Percentiles rank a stretch among this genome's conserved stretches.
These are phyloP conservation scores for Aphanocladium album DNA, from an alignment of 2,329 filamentous ascomycete species.

Conservation along the genomic window DNA sequence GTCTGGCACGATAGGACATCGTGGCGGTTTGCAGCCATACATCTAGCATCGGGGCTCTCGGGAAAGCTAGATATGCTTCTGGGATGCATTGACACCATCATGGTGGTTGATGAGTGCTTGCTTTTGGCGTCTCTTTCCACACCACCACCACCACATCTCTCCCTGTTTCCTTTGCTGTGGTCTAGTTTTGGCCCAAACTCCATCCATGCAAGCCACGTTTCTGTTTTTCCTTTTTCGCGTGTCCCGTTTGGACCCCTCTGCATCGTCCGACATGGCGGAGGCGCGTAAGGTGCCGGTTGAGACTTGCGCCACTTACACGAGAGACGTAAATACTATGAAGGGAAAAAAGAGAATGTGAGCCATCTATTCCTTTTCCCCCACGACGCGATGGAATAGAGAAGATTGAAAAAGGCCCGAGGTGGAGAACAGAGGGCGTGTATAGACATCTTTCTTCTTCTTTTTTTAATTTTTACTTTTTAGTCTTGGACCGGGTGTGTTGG, in stretches of 20 bases:
- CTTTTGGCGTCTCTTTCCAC: slow-evolving; percentile 10
- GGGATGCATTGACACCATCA: neutral
- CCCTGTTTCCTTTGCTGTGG: neutral
- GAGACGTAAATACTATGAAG: neutral
- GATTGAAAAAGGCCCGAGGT: neutral
- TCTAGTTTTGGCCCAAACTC: neutral
- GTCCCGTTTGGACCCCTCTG: slow-evolving; percentile 3
- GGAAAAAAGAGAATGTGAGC: neutral
- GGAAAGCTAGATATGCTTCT: neutral
- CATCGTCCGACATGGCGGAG: neutral
- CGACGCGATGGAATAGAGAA: neutral
- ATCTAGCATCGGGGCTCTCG: neutral
- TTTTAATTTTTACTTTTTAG: neutral
- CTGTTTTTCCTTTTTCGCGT: neutral
- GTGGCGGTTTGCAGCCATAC: neutral
- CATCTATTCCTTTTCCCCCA: neutral
- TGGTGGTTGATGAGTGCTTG: neutral
- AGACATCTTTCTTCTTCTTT: neutral
- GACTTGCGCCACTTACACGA: neutral
- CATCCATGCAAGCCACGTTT: slow-evolving; percentile 2
- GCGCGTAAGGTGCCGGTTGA: slow-evolving; percentile 1
- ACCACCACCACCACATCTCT: neutral
- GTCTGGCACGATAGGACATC: neutral
- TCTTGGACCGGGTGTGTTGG: neutral
- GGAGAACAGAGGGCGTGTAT: neutral